Percentiles rank a stretch among this genome's conserved stretches.
Conservation (phyloP, 2,329 filamentous ascomycete genomes). For the Fusarium sp. region DNA sequence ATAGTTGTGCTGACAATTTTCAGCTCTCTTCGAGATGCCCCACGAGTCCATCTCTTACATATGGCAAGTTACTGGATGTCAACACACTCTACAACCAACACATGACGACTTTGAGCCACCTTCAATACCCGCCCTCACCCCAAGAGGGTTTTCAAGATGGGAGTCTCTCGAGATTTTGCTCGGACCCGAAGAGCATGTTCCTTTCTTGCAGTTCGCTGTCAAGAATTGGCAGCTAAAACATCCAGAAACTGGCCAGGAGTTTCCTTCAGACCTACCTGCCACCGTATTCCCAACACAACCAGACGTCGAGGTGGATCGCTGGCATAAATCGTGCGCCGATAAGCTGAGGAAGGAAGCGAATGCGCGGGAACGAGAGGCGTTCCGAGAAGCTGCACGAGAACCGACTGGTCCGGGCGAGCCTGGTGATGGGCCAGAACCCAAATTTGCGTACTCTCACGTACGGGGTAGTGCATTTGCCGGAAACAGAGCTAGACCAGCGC, state of each 20-base stretch:
- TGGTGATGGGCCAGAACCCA: constrained; percentile 51
- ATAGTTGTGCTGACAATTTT: constrained; percentile 13
- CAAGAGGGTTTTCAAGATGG: constrained; percentile 90
- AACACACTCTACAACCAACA: constrained; percentile 84
- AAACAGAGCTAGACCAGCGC: constrained; percentile 48
- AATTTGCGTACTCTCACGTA: constrained; percentile 55
- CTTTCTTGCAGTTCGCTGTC: constrained; percentile 84
- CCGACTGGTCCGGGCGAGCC: constrained; percentile 47
- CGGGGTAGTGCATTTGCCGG: constrained; percentile 49
- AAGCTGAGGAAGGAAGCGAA: constrained; percentile 73
- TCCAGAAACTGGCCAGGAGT: constrained; percentile 77
- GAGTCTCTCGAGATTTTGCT: constrained; percentile 91
- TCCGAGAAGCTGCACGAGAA: constrained; percentile 30
- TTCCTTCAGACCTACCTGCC: constrained; percentile 69
- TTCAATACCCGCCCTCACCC: constrained; percentile 83
- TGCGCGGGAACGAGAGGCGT: constrained; percentile 52
- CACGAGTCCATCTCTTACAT: constrained; percentile 86
- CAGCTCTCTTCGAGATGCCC: constrained; percentile 81
- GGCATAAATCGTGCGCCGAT: constrained; percentile 84
- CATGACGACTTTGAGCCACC: constrained; percentile 80
- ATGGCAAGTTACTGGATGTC: constrained; percentile 90
- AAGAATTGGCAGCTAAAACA: constrained; percentile 80
- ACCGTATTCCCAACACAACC: constrained; percentile 77
- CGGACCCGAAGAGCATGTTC: constrained; percentile 87
- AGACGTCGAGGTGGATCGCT: constrained; percentile 84